Evolutionary conservation across 306 rosid genomes (phyloP).

Genomic region (Geum urbanum): DNA sequence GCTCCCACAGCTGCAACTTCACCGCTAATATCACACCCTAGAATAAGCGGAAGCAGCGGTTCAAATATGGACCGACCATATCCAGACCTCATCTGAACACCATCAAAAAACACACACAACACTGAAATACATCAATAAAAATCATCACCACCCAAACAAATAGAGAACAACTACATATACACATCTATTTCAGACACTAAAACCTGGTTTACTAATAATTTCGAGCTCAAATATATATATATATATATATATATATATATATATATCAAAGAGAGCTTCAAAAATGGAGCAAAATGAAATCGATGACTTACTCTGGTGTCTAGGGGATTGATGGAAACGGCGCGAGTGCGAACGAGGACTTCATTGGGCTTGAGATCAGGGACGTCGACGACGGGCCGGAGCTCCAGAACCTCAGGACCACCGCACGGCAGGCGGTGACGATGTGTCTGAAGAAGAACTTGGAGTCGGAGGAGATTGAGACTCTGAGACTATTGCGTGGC

Average conservation of each 20-base stretch:
- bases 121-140: too few species aligned
- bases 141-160: too few species aligned
- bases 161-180: not conserved
- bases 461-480: not conserved
- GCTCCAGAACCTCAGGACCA: conserved; percentile 53
- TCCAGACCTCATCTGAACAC: conserved; percentile 79
- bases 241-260: too few species aligned
- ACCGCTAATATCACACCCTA: conserved; percentile 95
- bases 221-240: too few species aligned
- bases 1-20: conserved; percentile 81
- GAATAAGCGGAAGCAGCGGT: conserved; percentile 68
- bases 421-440: conserved; percentile 64
- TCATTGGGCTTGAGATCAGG: conserved; percentile 62
- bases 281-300: too few species aligned
- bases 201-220: too few species aligned
- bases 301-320: conserved; percentile 63
- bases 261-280: too few species aligned
- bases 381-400: conserved; percentile 41
- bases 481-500: not conserved
- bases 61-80: conserved; percentile 83
- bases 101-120: not conserved
- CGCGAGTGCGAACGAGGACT: conserved; percentile 55
- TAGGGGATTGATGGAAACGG: conserved; percentile 79
- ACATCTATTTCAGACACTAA: not conserved
- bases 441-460: conserved; percentile 30